These are phyloP conservation scores for Penicillium diatomitis DNA, from an alignment of 495 filamentous ascomycete genomes.

Conservation along the genomic window DNA sequence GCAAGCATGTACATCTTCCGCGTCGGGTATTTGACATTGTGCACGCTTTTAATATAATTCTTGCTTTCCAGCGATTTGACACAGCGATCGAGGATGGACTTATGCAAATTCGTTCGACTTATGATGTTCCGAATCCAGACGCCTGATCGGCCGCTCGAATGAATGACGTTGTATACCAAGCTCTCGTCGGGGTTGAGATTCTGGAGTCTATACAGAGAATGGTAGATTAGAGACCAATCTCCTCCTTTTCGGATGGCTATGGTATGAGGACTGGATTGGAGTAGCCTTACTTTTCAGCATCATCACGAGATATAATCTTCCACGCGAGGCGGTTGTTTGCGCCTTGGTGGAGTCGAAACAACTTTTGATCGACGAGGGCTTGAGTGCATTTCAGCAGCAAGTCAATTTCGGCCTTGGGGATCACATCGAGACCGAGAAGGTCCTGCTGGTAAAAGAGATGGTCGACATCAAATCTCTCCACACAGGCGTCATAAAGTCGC, in stretches of 20 bases:
- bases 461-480: slow-evolving; percentile 31
- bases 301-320: slow-evolving; percentile 55
- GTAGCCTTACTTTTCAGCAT: slow-evolving; percentile 56
- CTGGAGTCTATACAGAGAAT: slow-evolving; percentile 49
- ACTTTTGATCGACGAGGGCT: slow-evolving; percentile 53
- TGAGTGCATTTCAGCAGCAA: slow-evolving; percentile 54
- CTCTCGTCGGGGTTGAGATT: slow-evolving; percentile 59
- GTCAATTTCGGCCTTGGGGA: slow-evolving; percentile 49
- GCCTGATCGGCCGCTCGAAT: slow-evolving; percentile 68
- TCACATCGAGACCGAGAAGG: slow-evolving; percentile 48
- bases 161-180: slow-evolving; percentile 77
- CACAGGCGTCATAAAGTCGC: slow-evolving; percentile 37
- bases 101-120: slow-evolving; percentile 64
- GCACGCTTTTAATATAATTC: slow-evolving; percentile 73
- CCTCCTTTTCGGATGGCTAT: neutral
- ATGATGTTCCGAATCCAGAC: slow-evolving; percentile 82
- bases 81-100: slow-evolving; percentile 61
- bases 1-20: slow-evolving; percentile 60
- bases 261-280: neutral
- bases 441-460: slow-evolving; percentile 59
- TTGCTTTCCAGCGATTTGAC: slow-evolving; percentile 74
- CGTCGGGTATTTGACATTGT: slow-evolving; percentile 49
- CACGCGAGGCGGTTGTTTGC: slow-evolving; percentile 51
- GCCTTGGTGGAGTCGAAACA: slow-evolving; percentile 51
- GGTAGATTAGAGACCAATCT: slow-evolving; percentile 1